Evolutionary conservation across 306 rosid genomes (phyloP).

Genomic region (Senna tora): DNA sequence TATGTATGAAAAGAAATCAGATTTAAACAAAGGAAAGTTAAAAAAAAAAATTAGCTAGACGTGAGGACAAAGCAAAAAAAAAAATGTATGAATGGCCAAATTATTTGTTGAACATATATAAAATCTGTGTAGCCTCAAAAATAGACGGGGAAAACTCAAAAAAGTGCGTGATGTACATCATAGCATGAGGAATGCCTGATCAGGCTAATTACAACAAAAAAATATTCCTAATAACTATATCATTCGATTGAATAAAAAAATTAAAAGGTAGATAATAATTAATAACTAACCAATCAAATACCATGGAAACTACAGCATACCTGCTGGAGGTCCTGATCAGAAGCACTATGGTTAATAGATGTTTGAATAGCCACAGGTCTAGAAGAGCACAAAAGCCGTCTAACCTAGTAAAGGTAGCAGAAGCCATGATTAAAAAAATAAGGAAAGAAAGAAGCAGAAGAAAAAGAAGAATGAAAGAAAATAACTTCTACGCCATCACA

Average conservation of each 20-base stretch:
- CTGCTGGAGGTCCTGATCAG: slow-evolving; percentile 99
- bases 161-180: background rate
- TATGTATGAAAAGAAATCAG: background rate
- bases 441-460: background rate
- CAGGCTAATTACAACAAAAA: slow-evolving; percentile 9
- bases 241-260: slow-evolving; percentile 30
- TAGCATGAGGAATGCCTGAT: slow-evolving; percentile 10
- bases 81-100: background rate
- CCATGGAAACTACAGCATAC: slow-evolving; percentile 46
- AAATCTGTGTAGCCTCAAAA: background rate
- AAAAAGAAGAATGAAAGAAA: background rate
- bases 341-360: slow-evolving; percentile 81
- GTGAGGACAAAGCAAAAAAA: background rate
- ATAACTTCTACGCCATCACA: slow-evolving; percentile 26
- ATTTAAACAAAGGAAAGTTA: background rate
- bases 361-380: slow-evolving; percentile 97
- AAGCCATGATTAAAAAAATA: slow-evolving; percentile 24
- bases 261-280: slow-evolving; percentile 16
- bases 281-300: slow-evolving; percentile 21
- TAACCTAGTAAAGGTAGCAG: slow-evolving; percentile 63
- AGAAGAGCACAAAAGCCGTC: slow-evolving; percentile 92
- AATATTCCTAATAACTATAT: slow-evolving; percentile 22
- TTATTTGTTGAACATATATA: slow-evolving; percentile 13
- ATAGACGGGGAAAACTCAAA: background rate
- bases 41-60: background rate